phyloP scores from a whole-genome alignment of 2,329 filamentous ascomycete genomes.

The Neurospora crassa region DNA sequence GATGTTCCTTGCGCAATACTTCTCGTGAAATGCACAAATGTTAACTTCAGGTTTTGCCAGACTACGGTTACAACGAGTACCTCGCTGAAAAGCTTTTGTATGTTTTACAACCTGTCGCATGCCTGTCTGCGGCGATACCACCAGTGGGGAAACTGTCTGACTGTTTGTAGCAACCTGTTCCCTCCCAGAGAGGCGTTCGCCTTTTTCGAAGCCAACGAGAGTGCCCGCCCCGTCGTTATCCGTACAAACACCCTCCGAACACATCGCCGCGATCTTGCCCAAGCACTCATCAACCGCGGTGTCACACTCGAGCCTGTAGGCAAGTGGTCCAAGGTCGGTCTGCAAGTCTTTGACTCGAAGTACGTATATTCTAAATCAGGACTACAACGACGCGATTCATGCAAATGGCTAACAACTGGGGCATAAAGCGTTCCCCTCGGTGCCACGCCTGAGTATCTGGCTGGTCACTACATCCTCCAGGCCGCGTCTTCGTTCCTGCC shows the following conservation, averaged over 20 bases:
- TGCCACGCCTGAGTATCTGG: slow-evolving; percentile 94
- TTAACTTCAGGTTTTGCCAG: slow-evolving; percentile 5
- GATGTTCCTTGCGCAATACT: background rate
- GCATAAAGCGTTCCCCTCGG: slow-evolving; percentile 54
- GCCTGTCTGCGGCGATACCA: background rate
- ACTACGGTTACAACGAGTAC: slow-evolving; percentile 93
- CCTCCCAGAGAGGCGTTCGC: slow-evolving; percentile 88
- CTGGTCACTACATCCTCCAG: slow-evolving; percentile 95
- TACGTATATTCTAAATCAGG: slow-evolving; percentile 2
- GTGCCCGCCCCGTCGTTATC: slow-evolving; percentile 80
- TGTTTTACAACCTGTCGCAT: background rate
- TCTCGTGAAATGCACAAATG: background rate
- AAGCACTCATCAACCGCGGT: slow-evolving; percentile 89
- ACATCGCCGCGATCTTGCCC: slow-evolving; percentile 70
- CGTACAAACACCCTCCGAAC: slow-evolving; percentile 89
- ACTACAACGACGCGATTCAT: background rate
- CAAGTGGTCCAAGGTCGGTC: slow-evolving; percentile 96
- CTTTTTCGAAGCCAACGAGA: slow-evolving; percentile 97
- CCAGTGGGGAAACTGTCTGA: slow-evolving; percentile 1
- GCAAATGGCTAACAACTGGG: slow-evolving; percentile 2
- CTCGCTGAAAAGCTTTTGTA: slow-evolving; percentile 87
- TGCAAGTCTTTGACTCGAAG: slow-evolving; percentile 90
- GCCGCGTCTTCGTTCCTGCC: slow-evolving; percentile 94
- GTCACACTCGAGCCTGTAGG: slow-evolving; percentile 94
- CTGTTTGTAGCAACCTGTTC: slow-evolving; percentile 55